phyloP scores from a whole-genome alignment of 2,329 filamentous ascomycete species.

The Moelleriella libera region DNA sequence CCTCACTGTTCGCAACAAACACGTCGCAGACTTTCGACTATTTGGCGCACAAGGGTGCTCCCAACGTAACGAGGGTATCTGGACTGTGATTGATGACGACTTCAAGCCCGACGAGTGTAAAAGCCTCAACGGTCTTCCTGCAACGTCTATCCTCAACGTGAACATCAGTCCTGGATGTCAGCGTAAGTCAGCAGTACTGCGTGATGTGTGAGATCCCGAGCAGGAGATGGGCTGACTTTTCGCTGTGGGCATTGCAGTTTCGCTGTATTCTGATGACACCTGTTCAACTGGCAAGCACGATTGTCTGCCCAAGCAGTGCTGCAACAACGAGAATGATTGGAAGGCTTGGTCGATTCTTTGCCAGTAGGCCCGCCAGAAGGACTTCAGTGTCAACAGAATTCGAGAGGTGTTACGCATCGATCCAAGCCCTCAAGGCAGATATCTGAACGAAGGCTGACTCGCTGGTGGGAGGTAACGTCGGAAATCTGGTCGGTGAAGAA shows the following conservation, averaged over 20 bases:
- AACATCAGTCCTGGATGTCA: constrained; percentile 8
- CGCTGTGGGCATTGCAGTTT: constrained; percentile 3
- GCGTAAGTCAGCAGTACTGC: constrained; percentile 3
- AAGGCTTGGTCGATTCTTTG: constrained; percentile 3
- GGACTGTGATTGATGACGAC: constrained; percentile 12
- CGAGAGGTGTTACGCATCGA: too few relatives aligned
- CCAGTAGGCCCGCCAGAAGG: background rate
- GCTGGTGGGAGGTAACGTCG: too few relatives aligned
- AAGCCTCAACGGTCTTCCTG: constrained; percentile 3
- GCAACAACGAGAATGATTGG: background rate
- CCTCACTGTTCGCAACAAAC: background rate
- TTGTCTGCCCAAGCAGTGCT: background rate
- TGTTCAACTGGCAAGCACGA: constrained; percentile 2
- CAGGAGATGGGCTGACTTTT: too few relatives aligned
- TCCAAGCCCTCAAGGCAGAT: too few relatives aligned
- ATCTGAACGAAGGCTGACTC: too few relatives aligned
- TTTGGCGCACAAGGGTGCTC: constrained; percentile 8
- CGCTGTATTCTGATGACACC: constrained; percentile 4
- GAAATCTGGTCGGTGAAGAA: too few relatives aligned
- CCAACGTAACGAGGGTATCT: constrained; percentile 10
- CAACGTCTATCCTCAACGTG: constrained; percentile 6
- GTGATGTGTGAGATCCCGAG: too few relatives aligned
- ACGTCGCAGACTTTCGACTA: constrained; percentile 12
- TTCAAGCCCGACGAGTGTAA: constrained; percentile 8
- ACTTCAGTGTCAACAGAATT: too few relatives aligned